Evolutionary conservation across 352 stramenopile species (phyloP).

Genomic region (Phytophthora sojae): DNA sequence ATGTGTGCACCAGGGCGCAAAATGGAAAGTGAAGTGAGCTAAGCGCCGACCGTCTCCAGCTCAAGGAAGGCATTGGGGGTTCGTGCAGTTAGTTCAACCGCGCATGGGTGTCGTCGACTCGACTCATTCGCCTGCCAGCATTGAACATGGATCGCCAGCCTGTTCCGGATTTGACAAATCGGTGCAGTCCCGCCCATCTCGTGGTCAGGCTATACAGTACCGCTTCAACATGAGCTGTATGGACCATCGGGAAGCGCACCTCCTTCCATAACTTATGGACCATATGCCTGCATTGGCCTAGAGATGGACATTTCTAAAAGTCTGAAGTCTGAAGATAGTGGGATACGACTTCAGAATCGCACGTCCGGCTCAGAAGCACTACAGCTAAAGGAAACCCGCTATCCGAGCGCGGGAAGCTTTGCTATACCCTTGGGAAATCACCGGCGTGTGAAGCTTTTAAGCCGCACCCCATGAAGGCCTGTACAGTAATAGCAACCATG

Average conservation of each 20-base stretch:
- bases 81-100: slow-evolving; percentile 6
- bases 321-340: slow-evolving; percentile 39
- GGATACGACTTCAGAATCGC: slow-evolving; percentile 25
- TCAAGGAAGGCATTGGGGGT: neutral
- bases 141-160: slow-evolving; percentile 20
- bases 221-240: slow-evolving; percentile 21
- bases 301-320: slow-evolving; percentile 12
- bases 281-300: too few species aligned
- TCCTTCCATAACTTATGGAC: too few species aligned
- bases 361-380: slow-evolving; percentile 16
- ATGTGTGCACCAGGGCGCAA: slow-evolving; percentile 13
- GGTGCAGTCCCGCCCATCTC: slow-evolving; percentile 5
- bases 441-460: neutral
- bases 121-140: neutral
- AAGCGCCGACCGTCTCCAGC: neutral
- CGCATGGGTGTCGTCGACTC: slow-evolving; percentile 7
- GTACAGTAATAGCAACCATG: slow-evolving; percentile 4
- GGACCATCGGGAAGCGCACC: slow-evolving; percentile 20
- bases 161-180: slow-evolving; percentile 31
- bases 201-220: neutral
- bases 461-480: too few species aligned
- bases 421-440: too few species aligned
- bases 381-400: too few species aligned
- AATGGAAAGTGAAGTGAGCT: slow-evolving; percentile 34
- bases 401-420: too few species aligned